A percentile compares a stretch with the other conserved stretches of the same genome.
Evolutionary conservation across 345 rosid genomes (phyloP).

Genomic region (Rhodomyrtus tomentosa): DNA sequence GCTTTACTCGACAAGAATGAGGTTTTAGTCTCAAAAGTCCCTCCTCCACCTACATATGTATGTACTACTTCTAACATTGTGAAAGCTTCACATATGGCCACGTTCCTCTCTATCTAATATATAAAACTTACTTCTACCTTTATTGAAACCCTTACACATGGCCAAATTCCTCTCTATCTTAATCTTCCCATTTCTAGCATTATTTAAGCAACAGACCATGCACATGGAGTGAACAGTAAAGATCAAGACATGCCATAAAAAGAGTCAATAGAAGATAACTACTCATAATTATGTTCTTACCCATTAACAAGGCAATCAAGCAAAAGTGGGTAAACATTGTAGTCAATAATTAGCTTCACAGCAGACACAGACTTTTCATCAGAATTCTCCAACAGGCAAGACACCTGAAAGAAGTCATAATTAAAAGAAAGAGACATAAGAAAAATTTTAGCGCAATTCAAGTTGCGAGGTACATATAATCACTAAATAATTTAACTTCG

Average conservation of each 20-base stretch:
- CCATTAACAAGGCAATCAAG: slow-evolving; percentile 59
- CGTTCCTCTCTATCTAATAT: background rate
- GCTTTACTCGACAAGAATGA: background rate
- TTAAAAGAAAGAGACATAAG: background rate
- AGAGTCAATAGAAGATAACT: background rate
- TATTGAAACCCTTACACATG: background rate
- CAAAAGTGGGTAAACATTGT: slow-evolving; percentile 58
- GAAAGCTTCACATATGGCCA: background rate
- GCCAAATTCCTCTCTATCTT: background rate
- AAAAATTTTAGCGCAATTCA: background rate
- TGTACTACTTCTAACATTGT: background rate
- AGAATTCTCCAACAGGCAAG: slow-evolving; percentile 44
- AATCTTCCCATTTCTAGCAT: background rate
- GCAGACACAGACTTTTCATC: slow-evolving; percentile 28
- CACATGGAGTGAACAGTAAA: background rate
- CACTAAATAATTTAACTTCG: background rate
- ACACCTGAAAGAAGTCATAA: slow-evolving; percentile 32
- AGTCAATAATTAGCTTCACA: slow-evolving; percentile 35
- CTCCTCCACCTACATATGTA: background rate
- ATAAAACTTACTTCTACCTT: background rate
- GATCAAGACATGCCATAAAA: background rate
- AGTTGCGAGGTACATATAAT: background rate
- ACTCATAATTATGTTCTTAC: slow-evolving; percentile 10
- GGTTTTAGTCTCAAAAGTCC: background rate
- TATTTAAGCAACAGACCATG: background rate